phyloP scores from a whole-genome alignment of 306 rosid species.

The Biancaea sappan region DNA sequence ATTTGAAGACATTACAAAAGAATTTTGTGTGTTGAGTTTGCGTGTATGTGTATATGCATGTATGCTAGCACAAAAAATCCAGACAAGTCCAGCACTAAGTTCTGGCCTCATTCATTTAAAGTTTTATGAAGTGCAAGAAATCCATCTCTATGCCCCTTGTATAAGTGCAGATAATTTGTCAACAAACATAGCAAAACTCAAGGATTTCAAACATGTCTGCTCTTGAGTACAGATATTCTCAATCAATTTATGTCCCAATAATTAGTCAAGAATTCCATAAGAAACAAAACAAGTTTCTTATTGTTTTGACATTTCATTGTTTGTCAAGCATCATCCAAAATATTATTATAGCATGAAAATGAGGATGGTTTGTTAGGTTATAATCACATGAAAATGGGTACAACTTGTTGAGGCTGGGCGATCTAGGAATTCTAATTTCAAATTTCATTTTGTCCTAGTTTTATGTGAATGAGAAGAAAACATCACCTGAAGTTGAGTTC shows the following conservation, averaged over 20 bases:
- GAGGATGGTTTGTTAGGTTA: not conserved
- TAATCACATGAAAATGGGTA: not conserved
- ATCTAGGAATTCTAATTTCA: not conserved
- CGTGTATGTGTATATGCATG: no score
- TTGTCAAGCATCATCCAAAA: conserved; percentile 17
- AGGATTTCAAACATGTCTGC: not conserved
- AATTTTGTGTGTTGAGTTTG: no score
- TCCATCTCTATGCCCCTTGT: not conserved
- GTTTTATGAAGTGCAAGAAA: not conserved
- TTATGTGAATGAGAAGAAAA: no score
- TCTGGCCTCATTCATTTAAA: conserved; percentile 16
- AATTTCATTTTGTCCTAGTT: no score
- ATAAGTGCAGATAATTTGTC: conserved; percentile 23
- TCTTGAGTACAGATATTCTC: not conserved
- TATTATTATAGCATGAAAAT: conserved; percentile 7
- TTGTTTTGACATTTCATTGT: conserved; percentile 2
- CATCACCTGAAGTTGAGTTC: not conserved
- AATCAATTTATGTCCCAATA: conserved; percentile 13
- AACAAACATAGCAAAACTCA: conserved; percentile 7
- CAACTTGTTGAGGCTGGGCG: not conserved
- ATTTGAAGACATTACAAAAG: not conserved
- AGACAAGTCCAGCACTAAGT: not conserved
- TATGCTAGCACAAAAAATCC: conserved; percentile 1
- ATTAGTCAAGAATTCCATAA: conserved; percentile 8
- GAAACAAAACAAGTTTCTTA: conserved; percentile 6